Evolutionary conservation across 345 rosid genomes (phyloP).

Genomic region (Syzygium grande): DNA sequence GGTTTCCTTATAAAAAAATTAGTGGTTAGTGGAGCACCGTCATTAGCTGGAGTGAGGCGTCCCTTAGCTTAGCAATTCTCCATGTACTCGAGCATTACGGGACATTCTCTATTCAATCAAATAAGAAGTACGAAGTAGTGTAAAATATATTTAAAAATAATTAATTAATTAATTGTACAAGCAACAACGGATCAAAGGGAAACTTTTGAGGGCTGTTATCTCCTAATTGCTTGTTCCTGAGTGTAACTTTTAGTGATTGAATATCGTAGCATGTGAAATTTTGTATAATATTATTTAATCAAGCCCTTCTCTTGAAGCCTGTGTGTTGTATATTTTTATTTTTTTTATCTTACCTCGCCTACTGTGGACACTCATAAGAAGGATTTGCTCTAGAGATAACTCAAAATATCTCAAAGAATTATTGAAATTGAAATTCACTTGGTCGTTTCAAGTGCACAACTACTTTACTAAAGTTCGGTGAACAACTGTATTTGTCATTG

Average conservation of each 20-base stretch:
- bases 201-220: not conserved
- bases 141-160: not conserved
- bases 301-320: not conserved
- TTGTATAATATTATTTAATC: too few relatives aligned
- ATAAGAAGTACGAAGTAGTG: not conserved
- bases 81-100: too few relatives aligned
- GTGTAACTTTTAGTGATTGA: not conserved
- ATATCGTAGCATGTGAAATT: not conserved
- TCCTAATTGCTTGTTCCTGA: not conserved
- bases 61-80: too few relatives aligned
- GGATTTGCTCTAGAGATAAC: not conserved
- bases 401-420: not conserved
- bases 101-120: not conserved
- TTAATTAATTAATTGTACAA: not conserved
- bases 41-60: too few relatives aligned
- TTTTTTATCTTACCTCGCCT: not conserved
- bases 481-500: not conserved
- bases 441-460: not conserved
- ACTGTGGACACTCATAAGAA: not conserved
- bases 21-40: too few relatives aligned
- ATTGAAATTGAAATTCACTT: not conserved
- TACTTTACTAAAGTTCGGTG: not conserved
- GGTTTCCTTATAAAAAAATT: too few relatives aligned
- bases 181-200: not conserved
- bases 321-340: not conserved